Percentiles rank a stretch among this genome's conserved stretches.
These are phyloP conservation scores for Colletotrichum cereale DNA, from an alignment of 2,329 filamentous ascomycete species.

Conservation along the genomic window DNA sequence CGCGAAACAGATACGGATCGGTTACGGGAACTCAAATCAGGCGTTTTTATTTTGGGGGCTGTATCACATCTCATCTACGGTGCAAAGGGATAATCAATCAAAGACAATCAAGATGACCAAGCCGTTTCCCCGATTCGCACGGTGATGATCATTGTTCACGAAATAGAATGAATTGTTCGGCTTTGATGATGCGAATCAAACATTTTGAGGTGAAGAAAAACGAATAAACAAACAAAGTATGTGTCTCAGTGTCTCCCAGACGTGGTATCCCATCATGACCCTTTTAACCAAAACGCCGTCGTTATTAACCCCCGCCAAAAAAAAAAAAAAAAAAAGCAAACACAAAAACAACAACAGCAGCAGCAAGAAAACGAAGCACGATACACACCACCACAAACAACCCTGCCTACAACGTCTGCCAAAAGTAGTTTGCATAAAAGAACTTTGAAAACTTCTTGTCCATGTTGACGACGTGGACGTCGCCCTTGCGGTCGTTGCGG, in stretches of 20 bases:
- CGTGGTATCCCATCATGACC: conserved; percentile 27
- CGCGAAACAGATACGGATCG: background rate
- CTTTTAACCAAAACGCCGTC: conserved; percentile 24
- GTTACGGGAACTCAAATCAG: background rate
- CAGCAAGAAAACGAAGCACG: too few species aligned
- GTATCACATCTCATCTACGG: conserved; percentile 30
- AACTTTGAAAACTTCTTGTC: conserved; percentile 91
- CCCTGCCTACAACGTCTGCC: conserved; percentile 79
- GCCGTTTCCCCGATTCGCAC: too few species aligned
- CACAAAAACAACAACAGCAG: too few species aligned
- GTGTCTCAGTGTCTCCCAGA: background rate
- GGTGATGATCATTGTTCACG: background rate
- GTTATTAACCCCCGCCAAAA: background rate
- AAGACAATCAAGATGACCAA: background rate
- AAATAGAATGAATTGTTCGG: background rate
- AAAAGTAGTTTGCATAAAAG: conserved; percentile 97
- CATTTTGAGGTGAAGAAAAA: background rate
- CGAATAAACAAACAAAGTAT: background rate
- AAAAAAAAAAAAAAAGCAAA: background rate
- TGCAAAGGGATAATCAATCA: conserved; percentile 7
- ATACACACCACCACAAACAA: too few species aligned
- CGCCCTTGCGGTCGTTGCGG: conserved; percentile 85
- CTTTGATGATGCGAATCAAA: background rate
- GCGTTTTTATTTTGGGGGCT: conserved; percentile 21
- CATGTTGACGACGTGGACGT: conserved; percentile 95